Evolutionary conservation across 352 stramenopile genomes (phyloP).

Genomic region (Phytophthora pistaciae): DNA sequence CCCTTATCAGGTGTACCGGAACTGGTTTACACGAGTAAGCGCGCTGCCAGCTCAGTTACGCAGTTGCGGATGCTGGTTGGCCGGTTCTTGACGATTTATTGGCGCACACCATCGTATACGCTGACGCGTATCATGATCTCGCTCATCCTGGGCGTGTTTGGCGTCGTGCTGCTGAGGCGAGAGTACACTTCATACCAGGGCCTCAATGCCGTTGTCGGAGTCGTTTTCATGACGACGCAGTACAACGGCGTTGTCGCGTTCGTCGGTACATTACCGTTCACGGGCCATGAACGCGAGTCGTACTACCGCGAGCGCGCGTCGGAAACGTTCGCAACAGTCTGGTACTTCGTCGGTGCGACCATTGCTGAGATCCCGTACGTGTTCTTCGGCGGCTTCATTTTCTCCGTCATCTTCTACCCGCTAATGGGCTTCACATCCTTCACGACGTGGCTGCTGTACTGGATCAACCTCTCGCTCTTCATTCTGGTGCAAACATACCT

Average conservation of each 20-base stretch:
- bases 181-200: conserved; percentile 32
- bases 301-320: conserved; percentile 71
- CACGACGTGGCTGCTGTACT: conserved; percentile 39
- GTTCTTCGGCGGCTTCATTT: conserved; percentile 23
- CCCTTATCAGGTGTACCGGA: conserved; percentile 5
- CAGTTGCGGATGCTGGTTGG: conserved; percentile 39
- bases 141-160: conserved; percentile 33
- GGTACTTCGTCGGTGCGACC: conserved; percentile 73
- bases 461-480: conserved; percentile 45
- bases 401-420: conserved; percentile 21
- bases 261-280: conserved; percentile 66
- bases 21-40: conserved; percentile 37
- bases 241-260: conserved; percentile 79
- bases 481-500: conserved; percentile 51
- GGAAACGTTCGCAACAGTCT: conserved; percentile 77
- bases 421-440: conserved; percentile 40
- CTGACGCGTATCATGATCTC: conserved; percentile 12
- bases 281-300: conserved; percentile 76
- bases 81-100: conserved; percentile 28
- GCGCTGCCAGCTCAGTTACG: conserved; percentile 20
- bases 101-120: conserved; percentile 18
- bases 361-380: conserved; percentile 61
- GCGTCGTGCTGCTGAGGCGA: conserved; percentile 29
- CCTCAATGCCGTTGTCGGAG: conserved; percentile 45
- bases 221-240: conserved; percentile 77